Evolutionary conservation across 257 asterid species (phyloP), one percentile per base, ranked within the genome.

Genomic region (Fraxinus anomala): DNA sequence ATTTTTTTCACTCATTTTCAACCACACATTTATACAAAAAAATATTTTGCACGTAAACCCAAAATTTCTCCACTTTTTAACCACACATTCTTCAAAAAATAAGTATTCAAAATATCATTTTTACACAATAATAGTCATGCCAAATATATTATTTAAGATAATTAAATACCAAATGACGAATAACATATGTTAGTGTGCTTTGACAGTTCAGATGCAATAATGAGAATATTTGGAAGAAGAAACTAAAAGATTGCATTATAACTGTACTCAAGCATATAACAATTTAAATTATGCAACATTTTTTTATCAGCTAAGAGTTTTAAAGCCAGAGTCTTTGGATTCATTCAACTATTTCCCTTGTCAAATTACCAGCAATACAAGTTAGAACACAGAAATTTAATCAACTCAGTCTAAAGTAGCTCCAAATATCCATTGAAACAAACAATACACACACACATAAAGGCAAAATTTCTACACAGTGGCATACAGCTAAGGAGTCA

Each of bases 341-440:
- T 56, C 66, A 56, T n/a, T 56, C 26, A 56, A 56, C 66, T n/a
- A 56, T n/a, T 56, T 17, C 66, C 66, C 28, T n/a, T n/a, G 66
- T 56, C 6, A 56, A n/a, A 47, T 56, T n/a, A 19, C 28, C 28
- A 56, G 10, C 66, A 56, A 56, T 56, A 56, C 8, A 56, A 0
- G 24, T 56, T 5, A 80, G 10, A 54, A 17, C 24, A n/a, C 66
- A 56, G 26, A 56, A 16, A 47, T 56, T n/a, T 56, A 56, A 56
- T 56, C 66, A 56, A 17, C 66, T 47, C 66, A 5, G 13, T 56
- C 28, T 6, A 56, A 56, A 56, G 21, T n/a, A 56, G 10, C 66
- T 56, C 66, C 66, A 56, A 56, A n/a, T 17, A 5, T n/a, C 26
- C 26, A n/a, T 54, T 56, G 26, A 19, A 56, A 56, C 26, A n/a